Evolutionary conservation across 805 yeast species (phyloP), one percentile per base, ranked within the genome.

Genomic region (Candida tibetensis): DNA sequence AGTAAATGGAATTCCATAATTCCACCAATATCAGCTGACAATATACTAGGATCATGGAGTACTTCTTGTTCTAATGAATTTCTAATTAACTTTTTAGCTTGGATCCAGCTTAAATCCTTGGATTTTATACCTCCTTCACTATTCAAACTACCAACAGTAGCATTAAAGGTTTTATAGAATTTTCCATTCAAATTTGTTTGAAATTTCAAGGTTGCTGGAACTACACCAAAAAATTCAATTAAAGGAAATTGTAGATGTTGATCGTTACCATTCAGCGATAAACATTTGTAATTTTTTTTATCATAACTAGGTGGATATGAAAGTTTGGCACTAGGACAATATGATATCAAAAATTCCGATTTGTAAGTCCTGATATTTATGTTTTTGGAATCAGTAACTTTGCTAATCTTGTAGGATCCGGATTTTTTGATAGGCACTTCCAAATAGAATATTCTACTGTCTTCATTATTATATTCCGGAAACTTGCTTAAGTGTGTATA

Each of bases 261-360:
- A 16, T 72, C 62, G 46, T 79, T 85, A 3, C 57, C 35, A 13
- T 72, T 78, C 6, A 37, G 33, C 2, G 58, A 51, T 4, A 80
- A 63, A 65, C 98, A 93, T 46, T 75, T 71, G 48, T 81, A 77
- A 3, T 48, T 32, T 15, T 48, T 39, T 6, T 41, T 39, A 21
- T 42, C 44, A n/a, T 44, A 55, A 5, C 53, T 38, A 0, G 57
- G 52, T 0, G 74, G 68, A 17, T 66, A 60, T 2, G 45, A 48
- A 37, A 88, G 74, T 15, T 69, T 59, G 0, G 87, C 95, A 3
- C 64, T 66, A 1, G 99, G 99, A 58, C 99, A 91, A 30, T 70
- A 57, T 3, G 95, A 81, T 6, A 93, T 69, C 14, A 83, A 53
- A 25, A 88, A 69, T 35, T 79, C 82, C 1, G 84, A 76, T 43